Conservation (phyloP, 805 yeast genomes). For the Saccharomyces jurei region DNA sequence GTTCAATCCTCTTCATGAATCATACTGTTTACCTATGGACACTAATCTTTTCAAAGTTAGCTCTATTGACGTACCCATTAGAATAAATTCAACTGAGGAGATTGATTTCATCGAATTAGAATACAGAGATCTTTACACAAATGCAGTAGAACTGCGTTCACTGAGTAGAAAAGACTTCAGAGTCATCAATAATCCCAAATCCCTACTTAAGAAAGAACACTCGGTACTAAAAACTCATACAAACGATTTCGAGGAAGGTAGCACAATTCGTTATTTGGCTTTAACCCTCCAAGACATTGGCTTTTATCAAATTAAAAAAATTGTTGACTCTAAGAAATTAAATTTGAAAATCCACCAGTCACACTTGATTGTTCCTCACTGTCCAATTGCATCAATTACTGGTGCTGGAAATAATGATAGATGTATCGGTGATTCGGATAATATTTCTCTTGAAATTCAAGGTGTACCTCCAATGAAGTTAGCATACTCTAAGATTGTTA, state of each 20-base stretch:
- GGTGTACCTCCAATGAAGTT: conserved; percentile 78
- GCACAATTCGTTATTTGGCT: conserved; percentile 46
- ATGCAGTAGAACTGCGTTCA: conserved; percentile 39
- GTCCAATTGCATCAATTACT: conserved; percentile 62
- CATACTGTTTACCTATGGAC: conserved; percentile 49
- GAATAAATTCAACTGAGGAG: conserved; percentile 70
- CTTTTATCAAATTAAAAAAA: conserved; percentile 59
- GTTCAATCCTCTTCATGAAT: conserved; percentile 65
- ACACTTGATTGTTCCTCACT: conserved; percentile 57
- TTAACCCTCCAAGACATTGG: conserved; percentile 68
- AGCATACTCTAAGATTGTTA: conserved; percentile 42
- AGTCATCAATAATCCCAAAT: conserved; percentile 23
- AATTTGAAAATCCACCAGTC: conserved; percentile 53
- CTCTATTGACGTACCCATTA: conserved; percentile 48
- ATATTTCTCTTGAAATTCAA: conserved; percentile 43
- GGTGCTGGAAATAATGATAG: conserved; percentile 37
- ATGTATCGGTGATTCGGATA: conserved; percentile 57
- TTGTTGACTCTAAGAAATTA: conserved; percentile 57
- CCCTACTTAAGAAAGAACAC: conserved; percentile 7
- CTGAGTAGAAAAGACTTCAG: conserved; percentile 52
- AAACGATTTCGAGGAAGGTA: conserved; percentile 7
- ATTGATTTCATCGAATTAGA: conserved; percentile 61
- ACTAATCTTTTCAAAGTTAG: conserved; percentile 8
- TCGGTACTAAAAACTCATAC: conserved; percentile 11
- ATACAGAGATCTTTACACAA: conserved; percentile 47